These are phyloP conservation scores for Fusarium nelsonii DNA, from an alignment of 2,329 filamentous ascomycete genomes.

Conservation along the genomic window DNA sequence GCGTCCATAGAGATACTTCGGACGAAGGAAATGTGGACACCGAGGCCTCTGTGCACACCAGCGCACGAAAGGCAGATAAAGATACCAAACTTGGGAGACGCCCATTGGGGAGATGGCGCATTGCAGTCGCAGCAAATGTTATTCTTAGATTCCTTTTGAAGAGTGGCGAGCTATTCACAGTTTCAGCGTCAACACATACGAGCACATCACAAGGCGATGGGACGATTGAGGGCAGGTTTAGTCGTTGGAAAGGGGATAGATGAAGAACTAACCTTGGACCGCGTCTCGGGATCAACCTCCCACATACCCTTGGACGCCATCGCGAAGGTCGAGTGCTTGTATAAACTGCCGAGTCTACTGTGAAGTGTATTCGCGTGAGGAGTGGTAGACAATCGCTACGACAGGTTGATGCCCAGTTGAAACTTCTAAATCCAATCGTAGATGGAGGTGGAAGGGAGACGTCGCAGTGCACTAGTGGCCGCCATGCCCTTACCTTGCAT, in stretches of 20 bases:
- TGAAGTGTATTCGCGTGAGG: constrained; percentile 8
- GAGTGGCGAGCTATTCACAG: constrained; percentile 78
- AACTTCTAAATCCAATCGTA: constrained; percentile 17
- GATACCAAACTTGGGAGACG: constrained; percentile 95
- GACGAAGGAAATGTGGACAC: constrained; percentile 98
- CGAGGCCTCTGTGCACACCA: constrained; percentile 92
- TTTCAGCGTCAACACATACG: constrained; percentile 28
- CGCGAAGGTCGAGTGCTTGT: constrained; percentile 29
- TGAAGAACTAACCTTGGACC: constrained; percentile 79
- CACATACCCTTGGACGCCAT: constrained; percentile 87
- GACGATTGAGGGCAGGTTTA: constrained; percentile 8
- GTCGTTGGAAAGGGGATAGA: constrained; percentile 17
- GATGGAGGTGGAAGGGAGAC: constrained; percentile 37
- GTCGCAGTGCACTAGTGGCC: constrained; percentile 29
- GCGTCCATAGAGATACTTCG: constrained; percentile 98
- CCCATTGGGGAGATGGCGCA: constrained; percentile 98
- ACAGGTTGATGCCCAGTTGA: constrained; percentile 30
- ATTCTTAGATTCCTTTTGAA: constrained; percentile 92
- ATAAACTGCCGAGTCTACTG: not conserved
- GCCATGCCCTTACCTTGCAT: constrained; percentile 18
- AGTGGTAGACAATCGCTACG: constrained; percentile 12
- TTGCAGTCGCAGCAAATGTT: constrained; percentile 94
- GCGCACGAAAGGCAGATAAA: constrained; percentile 99
- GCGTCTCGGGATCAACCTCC: constrained; percentile 98
- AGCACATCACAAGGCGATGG: constrained; percentile 6